Evolutionary conservation across 495 filamentous ascomycete species (phyloP).

Genomic region (Hypoxylon trugodes): DNA sequence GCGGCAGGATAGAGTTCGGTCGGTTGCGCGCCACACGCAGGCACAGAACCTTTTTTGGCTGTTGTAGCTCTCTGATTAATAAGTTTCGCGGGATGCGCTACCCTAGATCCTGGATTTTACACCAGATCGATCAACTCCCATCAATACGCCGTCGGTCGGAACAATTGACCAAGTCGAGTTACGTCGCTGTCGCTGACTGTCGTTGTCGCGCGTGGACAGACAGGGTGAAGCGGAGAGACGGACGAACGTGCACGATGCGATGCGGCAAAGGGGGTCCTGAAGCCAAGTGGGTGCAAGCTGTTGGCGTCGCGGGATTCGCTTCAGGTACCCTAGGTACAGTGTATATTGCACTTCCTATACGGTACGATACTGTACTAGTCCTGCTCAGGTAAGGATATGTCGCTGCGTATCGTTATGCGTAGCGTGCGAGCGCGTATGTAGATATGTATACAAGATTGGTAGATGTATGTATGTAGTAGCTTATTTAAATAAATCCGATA

Average conservation of each 20-base stretch:
- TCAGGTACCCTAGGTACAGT: constrained; percentile 21
- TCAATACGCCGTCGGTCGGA: constrained; percentile 10
- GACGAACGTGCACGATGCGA: constrained; percentile 40
- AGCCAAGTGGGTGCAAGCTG: constrained; percentile 21
- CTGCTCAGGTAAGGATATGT: constrained; percentile 8
- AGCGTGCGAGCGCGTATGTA: too few species aligned
- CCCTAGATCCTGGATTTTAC: background rate
- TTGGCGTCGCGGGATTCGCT: constrained; percentile 33
- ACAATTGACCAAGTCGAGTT: constrained; percentile 25
- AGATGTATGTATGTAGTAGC: constrained; percentile 7
- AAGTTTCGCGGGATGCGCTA: too few species aligned
- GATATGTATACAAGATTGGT: too few species aligned
- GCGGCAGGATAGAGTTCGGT: background rate
- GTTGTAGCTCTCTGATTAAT: too few species aligned
- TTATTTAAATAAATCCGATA: too few species aligned
- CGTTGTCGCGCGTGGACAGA: constrained; percentile 21
- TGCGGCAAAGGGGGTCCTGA: background rate
- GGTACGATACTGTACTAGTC: too few species aligned
- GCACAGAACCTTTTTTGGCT: background rate
- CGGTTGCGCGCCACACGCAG: constrained; percentile 11
- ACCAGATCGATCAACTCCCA: background rate
- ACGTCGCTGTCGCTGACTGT: background rate
- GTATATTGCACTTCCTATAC: too few species aligned
- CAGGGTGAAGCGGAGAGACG: constrained; percentile 12
- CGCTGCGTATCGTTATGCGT: background rate